phyloP scores from a whole-genome alignment of 495 filamentous ascomycete species.

The Trichodelitschia bisporula region DNA sequence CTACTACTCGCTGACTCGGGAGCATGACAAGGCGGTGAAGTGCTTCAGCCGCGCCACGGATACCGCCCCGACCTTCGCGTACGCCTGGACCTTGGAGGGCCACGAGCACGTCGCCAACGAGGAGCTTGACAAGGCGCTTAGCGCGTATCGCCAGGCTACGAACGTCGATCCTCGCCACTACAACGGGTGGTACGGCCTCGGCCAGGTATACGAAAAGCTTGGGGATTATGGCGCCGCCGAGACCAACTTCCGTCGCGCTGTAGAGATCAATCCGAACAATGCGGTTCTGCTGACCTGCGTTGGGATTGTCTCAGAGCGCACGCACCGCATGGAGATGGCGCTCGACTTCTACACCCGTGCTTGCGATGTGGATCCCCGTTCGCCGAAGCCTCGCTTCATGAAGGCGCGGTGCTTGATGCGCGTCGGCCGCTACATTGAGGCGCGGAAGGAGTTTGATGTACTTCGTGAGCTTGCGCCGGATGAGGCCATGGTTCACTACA shows the following conservation, averaged over 20 bases:
- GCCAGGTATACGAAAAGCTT: conserved; percentile 77
- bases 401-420: conserved; percentile 73
- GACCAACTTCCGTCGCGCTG: conserved; percentile 69
- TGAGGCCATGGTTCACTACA: conserved; percentile 85
- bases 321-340: conserved; percentile 52
- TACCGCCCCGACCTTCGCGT: conserved; percentile 72
- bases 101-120: conserved; percentile 95
- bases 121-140: conserved; percentile 83
- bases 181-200: conserved; percentile 92
- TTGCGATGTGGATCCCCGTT: conserved; percentile 42
- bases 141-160: conserved; percentile 60
- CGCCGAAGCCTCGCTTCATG: conserved; percentile 47
- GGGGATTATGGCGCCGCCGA: conserved; percentile 81
- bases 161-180: conserved; percentile 73
- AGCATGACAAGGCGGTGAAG: conserved; percentile 81
- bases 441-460: conserved; percentile 53
- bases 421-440: conserved; percentile 41
- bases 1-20: conserved; percentile 78
- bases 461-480: conserved; percentile 80
- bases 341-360: conserved; percentile 59
- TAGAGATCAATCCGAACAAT: conserved; percentile 74
- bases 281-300: conserved; percentile 77
- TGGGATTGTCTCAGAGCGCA: conserved; percentile 68
- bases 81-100: conserved; percentile 84
- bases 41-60: conserved; percentile 92